Percentiles rank a stretch among this genome's conserved stretches.
phyloP scores from a whole-genome alignment of 2,329 filamentous ascomycete genomes.

The Tolypocladium cylindrosporum region DNA sequence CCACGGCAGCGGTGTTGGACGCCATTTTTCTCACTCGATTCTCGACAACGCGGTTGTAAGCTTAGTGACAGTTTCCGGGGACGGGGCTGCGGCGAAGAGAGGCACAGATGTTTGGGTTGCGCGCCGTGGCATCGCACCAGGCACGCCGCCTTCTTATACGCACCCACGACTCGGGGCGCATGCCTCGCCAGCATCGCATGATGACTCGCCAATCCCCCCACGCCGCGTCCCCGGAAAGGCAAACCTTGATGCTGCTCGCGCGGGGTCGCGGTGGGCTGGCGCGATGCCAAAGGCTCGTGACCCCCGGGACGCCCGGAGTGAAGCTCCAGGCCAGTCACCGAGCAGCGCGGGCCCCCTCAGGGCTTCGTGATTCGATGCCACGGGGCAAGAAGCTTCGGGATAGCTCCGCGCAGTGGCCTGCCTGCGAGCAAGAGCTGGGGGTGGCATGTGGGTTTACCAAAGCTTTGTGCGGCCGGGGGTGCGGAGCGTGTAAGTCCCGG shows the following conservation, averaged over 20 bases:
- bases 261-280: neutral
- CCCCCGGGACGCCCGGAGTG: neutral
- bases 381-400: neutral
- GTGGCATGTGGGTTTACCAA: neutral
- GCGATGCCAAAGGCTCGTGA: neutral
- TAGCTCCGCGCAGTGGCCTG: neutral
- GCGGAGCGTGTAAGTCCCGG: neutral
- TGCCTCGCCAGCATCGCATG: neutral
- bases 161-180: neutral
- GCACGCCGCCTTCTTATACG: neutral
- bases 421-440: neutral
- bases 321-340: neutral
- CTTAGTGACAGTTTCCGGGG: neutral
- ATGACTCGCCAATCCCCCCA: neutral
- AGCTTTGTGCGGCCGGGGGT: neutral
- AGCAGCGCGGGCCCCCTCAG: neutral
- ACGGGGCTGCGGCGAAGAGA: neutral
- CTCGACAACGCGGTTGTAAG: neutral
- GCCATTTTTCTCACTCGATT: conserved; percentile 3
- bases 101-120: neutral
- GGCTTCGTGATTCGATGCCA: neutral
- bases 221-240: neutral
- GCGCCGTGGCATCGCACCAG: neutral
- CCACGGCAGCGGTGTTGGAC: conserved; percentile 1
- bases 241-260: neutral